Base-by-base conservation (phyloP, 1,284 basidiomycete genomes). In the Meira nashicola region DNA sequence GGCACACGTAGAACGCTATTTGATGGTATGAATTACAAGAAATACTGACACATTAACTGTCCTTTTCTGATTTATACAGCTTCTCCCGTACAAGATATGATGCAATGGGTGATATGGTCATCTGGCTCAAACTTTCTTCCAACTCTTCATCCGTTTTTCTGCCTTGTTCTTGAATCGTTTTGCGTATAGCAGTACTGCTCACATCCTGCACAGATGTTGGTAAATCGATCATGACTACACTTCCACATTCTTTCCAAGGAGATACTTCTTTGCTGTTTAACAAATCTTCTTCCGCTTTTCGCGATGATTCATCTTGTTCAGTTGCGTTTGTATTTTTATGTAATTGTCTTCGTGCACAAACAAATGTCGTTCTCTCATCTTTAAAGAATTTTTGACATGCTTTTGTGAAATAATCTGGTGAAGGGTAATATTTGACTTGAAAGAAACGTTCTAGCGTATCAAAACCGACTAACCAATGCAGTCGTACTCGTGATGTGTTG, bases 371-470 rank as follows among this genome's bases (percentile, higher is more conserved):
- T n/a, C 73, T 63, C 64, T 87, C 83, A 14, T 56, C 47, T 0
- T 60, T 55, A 63, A 93, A 84, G 79, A 92, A 88, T 12, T 75
- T 78, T n/a, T 73, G 76, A 21, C 92, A 81, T 8, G 84, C 82
- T 4, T 66, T 63, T 47, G 80, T 68, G 85, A 92, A 90, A 5
- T 67, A 76, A 2, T 77, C 73, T 21, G 81, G 80, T 0, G 70
- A 68, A 9, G 74, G 70, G 71, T 96, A 96, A 79, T 92, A 97
- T 40, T 85, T 84, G 0, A 86, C 84, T 14, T 87, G 84, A 59
- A 95, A 87, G 53, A 96, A 84, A 8, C 94, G 86, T 58, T 87
- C 84, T 33, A 97, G 83, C 0, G 94, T 98, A 74, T 98, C 94
- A 56, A 86, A 85, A 9, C 93, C 93, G 57, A 94, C 81, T 23